Evolutionary conservation across 176 grass and related monocot genomes (phyloP).

Genomic region (Eremochloa ophiuroides): DNA sequence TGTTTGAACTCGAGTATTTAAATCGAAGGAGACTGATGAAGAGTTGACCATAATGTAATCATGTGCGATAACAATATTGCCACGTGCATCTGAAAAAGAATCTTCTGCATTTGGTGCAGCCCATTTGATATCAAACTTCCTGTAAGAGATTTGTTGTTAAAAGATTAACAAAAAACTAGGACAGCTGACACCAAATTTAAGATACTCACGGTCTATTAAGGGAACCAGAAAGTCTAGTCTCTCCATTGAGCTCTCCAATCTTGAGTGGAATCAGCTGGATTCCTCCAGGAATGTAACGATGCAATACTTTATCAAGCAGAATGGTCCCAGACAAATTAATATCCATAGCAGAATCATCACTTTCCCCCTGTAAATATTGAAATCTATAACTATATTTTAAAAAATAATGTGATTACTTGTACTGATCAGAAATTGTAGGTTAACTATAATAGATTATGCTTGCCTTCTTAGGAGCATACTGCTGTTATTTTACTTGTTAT

Average conservation of each 20-base stretch:
- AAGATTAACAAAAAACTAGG: constrained; percentile 14
- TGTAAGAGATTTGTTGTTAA: constrained; percentile 19
- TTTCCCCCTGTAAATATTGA: constrained; percentile 63
- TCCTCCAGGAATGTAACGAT: constrained; percentile 73
- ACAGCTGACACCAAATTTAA: background rate
- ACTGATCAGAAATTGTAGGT: constrained; percentile 11
- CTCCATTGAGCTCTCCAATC: constrained; percentile 96
- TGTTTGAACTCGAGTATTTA: constrained; percentile 80
- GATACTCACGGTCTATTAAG: constrained; percentile 85
- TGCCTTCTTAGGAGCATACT: background rate
- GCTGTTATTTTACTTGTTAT: background rate
- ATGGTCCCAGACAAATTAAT: constrained; percentile 97
- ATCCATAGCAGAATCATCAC: constrained; percentile 90
- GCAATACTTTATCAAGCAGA: constrained; percentile 88
- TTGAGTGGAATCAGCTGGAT: constrained; percentile 71
- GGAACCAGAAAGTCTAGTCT: constrained; percentile 94
- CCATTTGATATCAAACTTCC: constrained; percentile 99
- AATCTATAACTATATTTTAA: constrained; percentile 35
- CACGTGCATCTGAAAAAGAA: constrained; percentile 91
- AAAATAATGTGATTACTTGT: constrained; percentile 23
- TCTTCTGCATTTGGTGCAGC: constrained; percentile 94
- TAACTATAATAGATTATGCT: background rate
- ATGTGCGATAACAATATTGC: constrained; percentile 88
- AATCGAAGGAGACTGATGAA: constrained; percentile 94
- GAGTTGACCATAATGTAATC: constrained; percentile 81